Evolutionary conservation across 169 alveolate genomes (phyloP), one percentile per base, ranked within the genome.

Genomic region (Babesia caballi): DNA sequence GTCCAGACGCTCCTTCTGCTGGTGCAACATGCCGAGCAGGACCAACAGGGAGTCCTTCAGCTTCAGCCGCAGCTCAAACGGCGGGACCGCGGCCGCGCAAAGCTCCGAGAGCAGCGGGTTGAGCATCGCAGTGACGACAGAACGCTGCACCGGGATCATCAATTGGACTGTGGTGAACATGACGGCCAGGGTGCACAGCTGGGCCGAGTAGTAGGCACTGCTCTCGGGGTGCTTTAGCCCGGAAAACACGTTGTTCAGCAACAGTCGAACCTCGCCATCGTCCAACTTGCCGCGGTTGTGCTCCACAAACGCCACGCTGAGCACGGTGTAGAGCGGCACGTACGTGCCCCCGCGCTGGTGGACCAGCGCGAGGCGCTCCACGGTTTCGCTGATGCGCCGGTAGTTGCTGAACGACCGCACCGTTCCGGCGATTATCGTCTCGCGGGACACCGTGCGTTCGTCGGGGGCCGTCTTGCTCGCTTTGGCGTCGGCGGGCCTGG

Each of bases 1-100:
- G 30, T 68, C 69, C 28, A 78, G 19, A 6, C 73, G 69, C 44
- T 78, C 73, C 61, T 68, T 78, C 46, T 78, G 87, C 54, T 59
- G 53, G 36, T 69, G 67, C 3, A 78, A 38, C 74, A 66, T 50
- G 23, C 61, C 54, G 17, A 52, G 36, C 36, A 78, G 33, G 0
- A 66, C 59, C 60, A 69, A 11, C 30, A 78, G 5, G n/a, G 70
- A 14, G 44, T 50, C 61, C 56, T 67, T 78, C 46, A 78, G 41
- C 41, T 28, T 32, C 17, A 70, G 21, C 0, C 60, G 46, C 42
- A 54, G 36, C 4, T 66, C 61, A 3, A 67, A 25, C 0, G 68
- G 12, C 19, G 54, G 53, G 23, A 17, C 40, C 15, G 38, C 36
- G 8, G 66, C 28, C 25, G 3, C 44, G 19, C 21, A 6, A 2